Evolutionary conservation across 2,329 filamentous ascomycete genomes (phyloP).

Genomic region (Acrocalymma vagum): DNA sequence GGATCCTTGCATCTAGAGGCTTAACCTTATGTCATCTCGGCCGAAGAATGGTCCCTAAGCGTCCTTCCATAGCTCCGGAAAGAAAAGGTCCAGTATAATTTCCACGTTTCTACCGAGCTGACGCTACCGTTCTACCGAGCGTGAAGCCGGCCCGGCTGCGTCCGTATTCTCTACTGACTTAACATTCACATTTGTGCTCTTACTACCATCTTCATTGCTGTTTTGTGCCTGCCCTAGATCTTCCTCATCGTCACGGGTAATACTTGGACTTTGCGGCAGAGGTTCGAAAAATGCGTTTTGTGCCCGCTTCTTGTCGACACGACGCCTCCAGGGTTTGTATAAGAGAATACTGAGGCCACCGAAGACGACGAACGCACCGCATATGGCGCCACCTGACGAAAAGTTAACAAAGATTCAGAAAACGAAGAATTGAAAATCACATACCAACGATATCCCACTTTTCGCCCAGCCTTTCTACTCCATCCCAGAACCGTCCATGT

Average conservation of each 20-base stretch:
- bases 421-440: slow-evolving; percentile 47
- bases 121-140: slow-evolving; percentile 5
- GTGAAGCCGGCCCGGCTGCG: slow-evolving; percentile 20
- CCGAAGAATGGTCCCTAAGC: too few species aligned
- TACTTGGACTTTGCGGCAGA: slow-evolving; percentile 21
- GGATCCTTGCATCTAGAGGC: too few species aligned
- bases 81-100: too few species aligned
- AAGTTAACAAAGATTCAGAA: slow-evolving; percentile 4
- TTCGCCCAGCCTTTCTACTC: slow-evolving; percentile 66
- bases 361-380: slow-evolving; percentile 81
- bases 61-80: too few species aligned
- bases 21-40: too few species aligned
- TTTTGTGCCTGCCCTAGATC: slow-evolving; percentile 5
- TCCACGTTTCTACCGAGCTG: too few species aligned
- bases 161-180: slow-evolving; percentile 25
- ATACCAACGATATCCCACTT: slow-evolving; percentile 47
- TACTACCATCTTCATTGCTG: slow-evolving; percentile 4
- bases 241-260: slow-evolving; percentile 13
- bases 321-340: slow-evolving; percentile 81
- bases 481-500: slow-evolving; percentile 86
- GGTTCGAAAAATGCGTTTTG: slow-evolving; percentile 38
- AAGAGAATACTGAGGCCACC: slow-evolving; percentile 76
- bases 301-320: slow-evolving; percentile 56
- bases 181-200: slow-evolving; percentile 20
- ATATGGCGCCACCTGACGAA: slow-evolving; percentile 73